phyloP scores from a whole-genome alignment of 352 stramenopile species.

The Phytophthora podocarpi region DNA sequence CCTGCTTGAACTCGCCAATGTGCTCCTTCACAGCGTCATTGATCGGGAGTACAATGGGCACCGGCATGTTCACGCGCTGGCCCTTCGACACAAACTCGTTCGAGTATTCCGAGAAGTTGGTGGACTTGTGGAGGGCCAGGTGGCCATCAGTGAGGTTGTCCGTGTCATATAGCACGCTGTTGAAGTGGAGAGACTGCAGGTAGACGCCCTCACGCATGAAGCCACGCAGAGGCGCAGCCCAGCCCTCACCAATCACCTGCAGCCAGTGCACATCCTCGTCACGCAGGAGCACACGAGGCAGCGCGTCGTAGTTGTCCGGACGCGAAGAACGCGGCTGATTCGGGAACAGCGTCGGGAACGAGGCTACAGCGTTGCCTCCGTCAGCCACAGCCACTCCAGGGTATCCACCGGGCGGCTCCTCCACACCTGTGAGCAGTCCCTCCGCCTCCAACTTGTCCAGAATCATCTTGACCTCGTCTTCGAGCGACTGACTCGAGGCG shows the following conservation, averaged over 20 bases:
- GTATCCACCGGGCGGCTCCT: constrained; percentile 58
- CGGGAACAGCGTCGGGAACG: constrained; percentile 68
- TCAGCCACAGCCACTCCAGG: constrained; percentile 89
- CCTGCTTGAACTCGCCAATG: constrained; percentile 83
- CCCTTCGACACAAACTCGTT: constrained; percentile 78
- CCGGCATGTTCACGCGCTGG: constrained; percentile 95
- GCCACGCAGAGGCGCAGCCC: constrained; percentile 94
- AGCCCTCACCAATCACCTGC: constrained; percentile 97
- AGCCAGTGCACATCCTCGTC: constrained; percentile 99
- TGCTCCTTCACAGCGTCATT: constrained; percentile 92
- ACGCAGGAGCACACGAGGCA: constrained; percentile 94
- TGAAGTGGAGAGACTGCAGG: constrained; percentile 97
- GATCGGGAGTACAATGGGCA: constrained; percentile 96
- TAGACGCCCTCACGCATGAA: constrained; percentile 98
- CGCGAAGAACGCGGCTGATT: constrained; percentile 35
- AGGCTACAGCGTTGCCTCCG: constrained; percentile 70
- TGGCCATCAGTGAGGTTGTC: constrained; percentile 94
- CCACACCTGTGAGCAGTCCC: constrained; percentile 68
- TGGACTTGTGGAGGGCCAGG: constrained; percentile 82
- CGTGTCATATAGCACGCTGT: constrained; percentile 95
- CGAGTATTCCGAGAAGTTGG: constrained; percentile 94
- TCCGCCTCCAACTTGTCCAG: constrained; percentile 63
- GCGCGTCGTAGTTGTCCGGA: constrained; percentile 48
- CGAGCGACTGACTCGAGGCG: constrained; percentile 94
- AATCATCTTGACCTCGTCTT: constrained; percentile 79